Evolutionary conservation across 2,329 filamentous ascomycete genomes (phyloP), one percentile per base, ranked within the genome.

Genomic region (Drechmeria coniospora): DNA sequence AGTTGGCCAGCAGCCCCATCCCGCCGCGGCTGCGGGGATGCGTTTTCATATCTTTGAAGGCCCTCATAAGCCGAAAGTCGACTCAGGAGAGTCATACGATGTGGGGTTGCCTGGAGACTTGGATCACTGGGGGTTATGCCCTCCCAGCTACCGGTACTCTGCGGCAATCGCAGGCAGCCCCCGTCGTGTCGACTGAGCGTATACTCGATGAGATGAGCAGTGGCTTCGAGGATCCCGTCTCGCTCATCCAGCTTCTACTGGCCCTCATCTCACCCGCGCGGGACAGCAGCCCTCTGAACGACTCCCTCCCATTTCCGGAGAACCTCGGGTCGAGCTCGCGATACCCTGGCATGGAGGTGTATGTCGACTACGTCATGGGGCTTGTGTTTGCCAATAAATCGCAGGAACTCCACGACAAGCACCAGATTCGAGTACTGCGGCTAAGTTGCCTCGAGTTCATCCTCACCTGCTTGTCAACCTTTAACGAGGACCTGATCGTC

Each of bases 401-500:
- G 8, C 66, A 66, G 20, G 77, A 83, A 30, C 53, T 79, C 6
- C 57, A 63, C 30, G 79, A 81, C 35, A 57, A 71, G 26, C 57
- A 71, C 22, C 82, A 92, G 46, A 66, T 74, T 15, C 71, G 77
- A 24, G 63, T 87, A 7, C 57, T 95, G 29, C 74, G 79, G 26
- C 74, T 79, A 39, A 78, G 74, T 34, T 93, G 86, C 47, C 63
- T 99, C 15, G 74, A 83, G 21, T 92, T 98, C 46, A 78, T 86
- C 25, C 59, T 76, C 13, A 70, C 73, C 3, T 90, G 83, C 44
- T 57, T 99, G 14, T 65, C 67, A 7, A 86, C 74, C 1, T 98
- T 98, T 59, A 95, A 98, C 50, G 90, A 98, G 48, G 78, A 94
- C 41, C 66, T 95, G 8, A 79, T 95, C 22, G 65, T 87, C 17